Evolutionary conservation across 345 rosid genomes (phyloP).

Genomic region (Eucalyptus grandis): DNA sequence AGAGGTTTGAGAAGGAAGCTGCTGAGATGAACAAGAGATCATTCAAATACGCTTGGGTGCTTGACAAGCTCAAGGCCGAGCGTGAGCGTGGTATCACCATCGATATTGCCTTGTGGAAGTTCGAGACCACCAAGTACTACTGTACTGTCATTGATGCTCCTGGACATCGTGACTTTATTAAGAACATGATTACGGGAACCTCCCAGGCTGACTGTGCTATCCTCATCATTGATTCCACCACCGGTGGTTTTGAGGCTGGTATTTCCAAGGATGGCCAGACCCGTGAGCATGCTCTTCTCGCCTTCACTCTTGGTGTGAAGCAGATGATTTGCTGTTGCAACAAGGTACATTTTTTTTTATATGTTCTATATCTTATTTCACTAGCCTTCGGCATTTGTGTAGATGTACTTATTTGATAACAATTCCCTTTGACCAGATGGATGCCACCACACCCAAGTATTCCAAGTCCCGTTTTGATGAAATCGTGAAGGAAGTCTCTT

Average conservation of each 20-base stretch:
- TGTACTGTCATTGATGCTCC: constrained; percentile 95
- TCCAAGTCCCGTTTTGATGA: constrained; percentile 6
- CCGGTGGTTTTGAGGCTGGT: constrained; percentile 82
- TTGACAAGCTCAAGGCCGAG: constrained; percentile 95
- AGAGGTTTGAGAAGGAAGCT: constrained; percentile 76
- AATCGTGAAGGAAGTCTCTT: constrained; percentile 3
- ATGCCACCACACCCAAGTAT: constrained; percentile 9
- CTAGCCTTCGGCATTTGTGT: no score
- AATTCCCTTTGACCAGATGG: background rate
- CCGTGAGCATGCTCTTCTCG: constrained; percentile 79
- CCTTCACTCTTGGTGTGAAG: constrained; percentile 85
- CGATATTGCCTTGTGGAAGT: constrained; percentile 88
- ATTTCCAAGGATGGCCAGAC: constrained; percentile 86
- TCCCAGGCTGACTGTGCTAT: constrained; percentile 83
- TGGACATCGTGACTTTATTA: constrained; percentile 77
- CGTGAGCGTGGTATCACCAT: constrained; percentile 94
- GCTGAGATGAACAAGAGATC: constrained; percentile 88
- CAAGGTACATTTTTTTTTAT: constrained; percentile 21
- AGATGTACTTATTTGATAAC: no score
- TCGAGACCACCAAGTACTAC: constrained; percentile 85
- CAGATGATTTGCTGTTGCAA: constrained; percentile 91
- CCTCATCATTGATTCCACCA: constrained; percentile 71
- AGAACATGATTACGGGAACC: constrained; percentile 82
- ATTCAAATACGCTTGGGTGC: constrained; percentile 84
- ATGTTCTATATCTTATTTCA: no score